Percentiles rank a stretch among this genome's conserved stretches.
Conservation (phyloP, 805 yeast species). For the Saturnispora quitensis region DNA sequence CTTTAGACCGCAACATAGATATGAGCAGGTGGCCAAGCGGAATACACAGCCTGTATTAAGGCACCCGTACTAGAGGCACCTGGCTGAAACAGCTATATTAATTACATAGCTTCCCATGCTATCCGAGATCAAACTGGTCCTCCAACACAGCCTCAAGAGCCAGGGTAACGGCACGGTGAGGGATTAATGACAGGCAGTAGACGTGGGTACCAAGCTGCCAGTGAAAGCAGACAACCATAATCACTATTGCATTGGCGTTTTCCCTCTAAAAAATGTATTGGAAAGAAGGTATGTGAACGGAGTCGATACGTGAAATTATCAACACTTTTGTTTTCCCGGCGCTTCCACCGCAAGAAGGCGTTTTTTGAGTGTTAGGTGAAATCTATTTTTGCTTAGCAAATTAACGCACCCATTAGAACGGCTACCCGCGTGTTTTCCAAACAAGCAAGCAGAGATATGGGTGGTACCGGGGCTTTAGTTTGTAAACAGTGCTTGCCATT, state of each 20-base stretch:
- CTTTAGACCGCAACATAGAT: not conserved
- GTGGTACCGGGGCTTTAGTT: not conserved
- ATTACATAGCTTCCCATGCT: not conserved
- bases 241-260: no score
- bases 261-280: no score
- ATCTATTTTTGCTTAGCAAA: not conserved
- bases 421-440: not conserved
- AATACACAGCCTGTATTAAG: not conserved
- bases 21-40: not conserved
- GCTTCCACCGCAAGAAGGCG: not conserved
- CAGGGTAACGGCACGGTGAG: not conserved
- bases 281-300: no score
- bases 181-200: not conserved
- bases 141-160: not conserved
- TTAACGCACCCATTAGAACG: not conserved
- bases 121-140: not conserved
- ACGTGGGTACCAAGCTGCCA: no score
- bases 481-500: not conserved
- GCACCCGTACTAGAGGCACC: not conserved
- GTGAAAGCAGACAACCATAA: no score
- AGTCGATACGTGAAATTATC: not conserved
- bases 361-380: not conserved
- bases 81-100: not conserved
- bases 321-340: not conserved
- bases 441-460: not conserved